phyloP scores from a whole-genome alignment of 2,329 filamentous ascomycete genomes.

The Fonsecaea pedrosoi region DNA sequence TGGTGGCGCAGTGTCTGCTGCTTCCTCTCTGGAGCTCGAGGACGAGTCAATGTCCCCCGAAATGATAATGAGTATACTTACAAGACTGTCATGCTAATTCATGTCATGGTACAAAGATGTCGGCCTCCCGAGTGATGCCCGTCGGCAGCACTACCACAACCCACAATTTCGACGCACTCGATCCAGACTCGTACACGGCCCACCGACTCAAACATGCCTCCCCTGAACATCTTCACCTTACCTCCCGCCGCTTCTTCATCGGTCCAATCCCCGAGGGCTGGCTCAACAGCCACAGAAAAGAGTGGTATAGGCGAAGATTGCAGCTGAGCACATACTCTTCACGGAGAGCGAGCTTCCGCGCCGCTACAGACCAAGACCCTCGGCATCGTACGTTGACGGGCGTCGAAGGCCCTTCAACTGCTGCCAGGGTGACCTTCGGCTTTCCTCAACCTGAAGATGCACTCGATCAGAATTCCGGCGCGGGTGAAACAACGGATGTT shows the following conservation, averaged over 20 bases:
- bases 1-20: not conserved
- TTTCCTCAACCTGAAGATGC: slow-evolving; percentile 47
- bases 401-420: slow-evolving; percentile 42
- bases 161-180: slow-evolving; percentile 45
- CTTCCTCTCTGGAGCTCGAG: not conserved
- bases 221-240: slow-evolving; percentile 66
- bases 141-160: slow-evolving; percentile 26
- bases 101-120: slow-evolving; percentile 14
- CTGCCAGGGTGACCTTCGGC: slow-evolving; percentile 41
- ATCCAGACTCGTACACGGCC: slow-evolving; percentile 60
- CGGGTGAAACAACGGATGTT: slow-evolving; percentile 22
- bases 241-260: slow-evolving; percentile 68
- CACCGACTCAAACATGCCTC: slow-evolving; percentile 66
- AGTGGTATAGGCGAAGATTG: slow-evolving; percentile 63
- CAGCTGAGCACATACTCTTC: slow-evolving; percentile 56
- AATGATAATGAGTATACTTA: not conserved
- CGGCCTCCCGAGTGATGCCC: slow-evolving; percentile 30
- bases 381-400: slow-evolving; percentile 47
- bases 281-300: slow-evolving; percentile 67
- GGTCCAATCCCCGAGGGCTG: slow-evolving; percentile 70
- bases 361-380: slow-evolving; percentile 53
- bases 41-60: not conserved
- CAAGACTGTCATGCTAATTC: not conserved
- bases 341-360: slow-evolving; percentile 59
- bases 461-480: slow-evolving; percentile 36